Base-by-base conservation (phyloP, 371 early-diverging fungal genomes). In the Mortierella sp. region DNA sequence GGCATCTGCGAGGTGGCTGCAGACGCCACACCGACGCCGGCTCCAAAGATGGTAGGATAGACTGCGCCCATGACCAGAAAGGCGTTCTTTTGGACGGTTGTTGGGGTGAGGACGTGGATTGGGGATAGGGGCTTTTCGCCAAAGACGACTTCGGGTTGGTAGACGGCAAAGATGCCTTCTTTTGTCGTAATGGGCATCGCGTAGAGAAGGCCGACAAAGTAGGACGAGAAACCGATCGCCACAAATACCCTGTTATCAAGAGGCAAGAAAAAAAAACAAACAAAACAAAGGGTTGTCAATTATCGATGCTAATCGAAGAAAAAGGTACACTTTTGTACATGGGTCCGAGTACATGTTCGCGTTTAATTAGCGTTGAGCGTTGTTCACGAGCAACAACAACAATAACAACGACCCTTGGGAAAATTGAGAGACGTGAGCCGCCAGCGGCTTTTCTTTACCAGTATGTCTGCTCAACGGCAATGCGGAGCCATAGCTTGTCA, bases 201-300 rank as follows among this genome's bases (percentile, higher is more conserved):
- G 37, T 86, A 86, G 26, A 86, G 75, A 21, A 86, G 72, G 26
- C 86, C 86, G 8, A 86, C 86, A 74, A 86, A 86, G 70, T 86
- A 86, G 19, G 86, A 72, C 14, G 86, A 81, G 79, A 86, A 86
- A 5, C 82, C 82, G 19, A 86, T 77, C 26, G 86, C 76, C 13
- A 86, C 86, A 74, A 86, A 46, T 34, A 86, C 69, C 86, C 86
- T 85, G 8, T 24, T 31, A 24, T 53, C 14, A 28, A 55, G 28
- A 37, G 44, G 37, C 37, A 69, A 40, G 43, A 28, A 67, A 28
- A 19, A 40, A 14, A 48, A 50, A 71, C 21, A 61, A 71, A 43
- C 0, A 14, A 2, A 48, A 16, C 34, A 2, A 40, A 40, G 6
- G 6, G 43, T 2, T 10, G 59, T 50, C 46, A 11, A 53, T 37